phyloP scores from a whole-genome alignment of 2,329 filamentous ascomycete genomes.

The Cladophialophora psammophila region DNA sequence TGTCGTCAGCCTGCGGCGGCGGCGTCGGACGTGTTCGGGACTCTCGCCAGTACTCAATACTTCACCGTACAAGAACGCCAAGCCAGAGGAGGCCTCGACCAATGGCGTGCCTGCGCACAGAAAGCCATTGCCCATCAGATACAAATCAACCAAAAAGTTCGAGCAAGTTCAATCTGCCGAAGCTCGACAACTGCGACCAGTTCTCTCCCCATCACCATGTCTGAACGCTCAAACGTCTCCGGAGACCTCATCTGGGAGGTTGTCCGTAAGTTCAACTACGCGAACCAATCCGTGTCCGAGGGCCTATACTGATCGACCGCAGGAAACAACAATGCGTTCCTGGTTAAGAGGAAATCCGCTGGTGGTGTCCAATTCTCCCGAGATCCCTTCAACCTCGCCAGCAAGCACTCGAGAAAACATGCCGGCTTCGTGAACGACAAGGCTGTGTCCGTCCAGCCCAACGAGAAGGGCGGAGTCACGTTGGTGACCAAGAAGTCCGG shows the following conservation, averaged over 20 bases:
- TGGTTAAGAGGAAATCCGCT: constrained; percentile 83
- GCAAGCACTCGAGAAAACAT: constrained; percentile 92
- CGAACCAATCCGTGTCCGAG: not conserved
- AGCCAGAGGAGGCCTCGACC: constrained; percentile 6
- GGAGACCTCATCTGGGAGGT: constrained; percentile 94
- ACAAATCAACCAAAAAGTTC: constrained; percentile 28
- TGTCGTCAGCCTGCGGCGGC: constrained; percentile 26
- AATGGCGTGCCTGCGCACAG: constrained; percentile 24
- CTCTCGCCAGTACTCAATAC: not conserved
- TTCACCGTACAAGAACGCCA: constrained; percentile 2
- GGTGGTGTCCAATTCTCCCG: constrained; percentile 90
- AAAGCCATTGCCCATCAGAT: constrained; percentile 12
- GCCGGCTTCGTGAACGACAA: constrained; percentile 93
- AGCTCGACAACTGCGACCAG: constrained; percentile 15
- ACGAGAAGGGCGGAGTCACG: constrained; percentile 79
- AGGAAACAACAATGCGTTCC: constrained; percentile 89
- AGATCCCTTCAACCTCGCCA: constrained; percentile 91
- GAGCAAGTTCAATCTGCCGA: constrained; percentile 1
- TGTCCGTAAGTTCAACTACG: constrained; percentile 74
- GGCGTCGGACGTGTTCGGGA: constrained; percentile 14
- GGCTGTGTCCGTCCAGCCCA: constrained; percentile 79
- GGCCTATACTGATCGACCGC: constrained; percentile 35
- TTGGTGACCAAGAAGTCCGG: constrained; percentile 83
- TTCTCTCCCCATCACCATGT: constrained; percentile 35
- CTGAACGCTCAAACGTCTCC: constrained; percentile 76